These are phyloP conservation scores for Podospora tetraspora DNA, from an alignment of 495 filamentous ascomycete species.

Conservation along the genomic window DNA sequence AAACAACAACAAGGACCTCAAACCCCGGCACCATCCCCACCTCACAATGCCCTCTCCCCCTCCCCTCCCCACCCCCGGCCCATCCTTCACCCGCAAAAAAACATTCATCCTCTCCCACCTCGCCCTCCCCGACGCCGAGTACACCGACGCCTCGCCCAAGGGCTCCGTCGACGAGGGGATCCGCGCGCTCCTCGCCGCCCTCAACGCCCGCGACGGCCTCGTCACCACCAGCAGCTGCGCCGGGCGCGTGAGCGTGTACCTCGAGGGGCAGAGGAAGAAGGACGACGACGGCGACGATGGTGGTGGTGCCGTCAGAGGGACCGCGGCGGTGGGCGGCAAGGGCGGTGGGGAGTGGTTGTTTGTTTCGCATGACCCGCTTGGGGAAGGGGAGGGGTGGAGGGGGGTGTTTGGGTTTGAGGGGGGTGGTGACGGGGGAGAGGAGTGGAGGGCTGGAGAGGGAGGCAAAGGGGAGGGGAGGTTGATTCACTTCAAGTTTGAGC, in stretches of 20 bases:
- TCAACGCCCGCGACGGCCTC: slow-evolving; percentile 66
- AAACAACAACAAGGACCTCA: neutral
- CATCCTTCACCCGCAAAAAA: slow-evolving; percentile 57
- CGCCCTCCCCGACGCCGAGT: slow-evolving; percentile 55
- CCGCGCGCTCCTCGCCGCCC: slow-evolving; percentile 63
- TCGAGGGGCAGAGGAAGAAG: slow-evolving; percentile 61
- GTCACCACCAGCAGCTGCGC: slow-evolving; percentile 92
- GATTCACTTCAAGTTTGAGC: slow-evolving; percentile 89
- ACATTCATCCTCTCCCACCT: slow-evolving; percentile 59
- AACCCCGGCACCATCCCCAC: too few relatives aligned
- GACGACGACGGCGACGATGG: slow-evolving; percentile 12
- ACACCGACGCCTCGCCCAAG: slow-evolving; percentile 78
- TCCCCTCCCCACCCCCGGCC: slow-evolving; percentile 22
- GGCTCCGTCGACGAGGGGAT: slow-evolving; percentile 76
- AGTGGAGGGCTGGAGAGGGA: slow-evolving; percentile 21
- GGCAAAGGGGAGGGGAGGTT: slow-evolving; percentile 51
- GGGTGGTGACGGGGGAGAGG: slow-evolving; percentile 3
- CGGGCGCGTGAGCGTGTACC: slow-evolving; percentile 76
- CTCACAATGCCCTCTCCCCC: neutral
- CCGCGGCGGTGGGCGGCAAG: slow-evolving; percentile 59
- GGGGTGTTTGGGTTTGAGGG: slow-evolving; percentile 14
- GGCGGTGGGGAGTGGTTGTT: slow-evolving; percentile 79
- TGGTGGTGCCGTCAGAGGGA: slow-evolving; percentile 6
- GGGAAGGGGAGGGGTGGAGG: neutral
- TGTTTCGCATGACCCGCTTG: slow-evolving; percentile 73